Base-by-base conservation (phyloP, 2,329 filamentous ascomycete species). In the Cercospora nicotianae region DNA sequence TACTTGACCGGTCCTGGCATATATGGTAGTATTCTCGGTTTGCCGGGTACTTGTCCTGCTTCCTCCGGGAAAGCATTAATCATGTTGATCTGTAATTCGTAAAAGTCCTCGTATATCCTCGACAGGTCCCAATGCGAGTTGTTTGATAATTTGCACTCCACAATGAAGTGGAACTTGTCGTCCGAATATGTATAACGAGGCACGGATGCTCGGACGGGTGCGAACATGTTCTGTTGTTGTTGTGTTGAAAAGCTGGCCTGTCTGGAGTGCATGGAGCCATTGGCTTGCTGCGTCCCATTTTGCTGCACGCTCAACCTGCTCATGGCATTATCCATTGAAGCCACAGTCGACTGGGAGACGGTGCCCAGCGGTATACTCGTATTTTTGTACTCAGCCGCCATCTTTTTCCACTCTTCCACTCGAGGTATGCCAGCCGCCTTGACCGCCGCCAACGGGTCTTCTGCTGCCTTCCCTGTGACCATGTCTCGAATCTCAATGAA, bases 391-490 rank as follows among this genome's bases (percentile, higher is more conserved):
- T 97, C 94, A 65, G 94, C 94, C 0, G 95, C 94, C 93, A 97
- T 97, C 82, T 96, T 96, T 84, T 99, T 99, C 95, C 95, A 99
- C 76, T 99, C 95, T 78, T 99, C 95, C 3, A 99, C 95, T 75
- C 90, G 91, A 12, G 95, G 95, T 7, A 99, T 94, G 20, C 94
- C 94, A 1, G 95, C 95, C 74, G 90, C 89, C 74, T 89, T 88
- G 65, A 99, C 92, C 1, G 95, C 94, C 31, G 94, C 94, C 28
- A 91, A 85, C 0, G 94, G 89, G 79, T 98, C 93, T 18, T 87
- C 80, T 1, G 97, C 93, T 0, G 94, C 87, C 73, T 91, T 88
- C 61, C 94, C 93, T 0, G 92, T 93, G 5, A 89, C 88, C 91
- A 97, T 97, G 79, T 98, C 95, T 78, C 93, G 87, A 74, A 99